Conservation (phyloP, 495 filamentous ascomycete genomes). For the Sordaria brevicollis region DNA sequence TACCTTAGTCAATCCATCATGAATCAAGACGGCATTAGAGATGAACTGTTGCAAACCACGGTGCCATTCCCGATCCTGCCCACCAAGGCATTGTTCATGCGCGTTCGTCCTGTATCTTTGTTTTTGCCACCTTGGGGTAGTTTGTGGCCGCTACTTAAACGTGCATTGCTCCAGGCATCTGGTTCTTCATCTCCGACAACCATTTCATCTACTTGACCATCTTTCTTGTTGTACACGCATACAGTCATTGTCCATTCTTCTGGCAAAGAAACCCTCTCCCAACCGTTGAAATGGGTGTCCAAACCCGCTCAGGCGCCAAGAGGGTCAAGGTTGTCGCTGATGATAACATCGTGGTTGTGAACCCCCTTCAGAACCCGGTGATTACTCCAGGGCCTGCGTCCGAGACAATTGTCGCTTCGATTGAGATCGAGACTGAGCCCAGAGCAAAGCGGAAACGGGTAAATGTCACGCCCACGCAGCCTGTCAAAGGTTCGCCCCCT, state of each 20-base stretch:
- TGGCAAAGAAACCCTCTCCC: not conserved
- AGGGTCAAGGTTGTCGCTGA: not conserved
- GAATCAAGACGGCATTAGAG: not conserved
- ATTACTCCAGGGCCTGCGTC: not conserved
- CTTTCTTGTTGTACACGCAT: not conserved
- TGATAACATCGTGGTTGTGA: not conserved
- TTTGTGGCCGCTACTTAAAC: not conserved
- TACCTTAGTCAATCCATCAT: not conserved
- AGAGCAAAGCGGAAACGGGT: slow-evolving; percentile 2
- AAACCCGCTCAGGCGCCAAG: not conserved
- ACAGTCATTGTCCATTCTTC: not conserved
- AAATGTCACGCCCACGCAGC: slow-evolving; percentile 3
- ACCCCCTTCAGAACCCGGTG: not conserved
- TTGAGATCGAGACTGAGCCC: not conserved
- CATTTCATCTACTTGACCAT: not conserved
- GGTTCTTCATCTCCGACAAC: not conserved
- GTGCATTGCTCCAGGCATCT: not conserved
- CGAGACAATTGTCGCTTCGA: not conserved
- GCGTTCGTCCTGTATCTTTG: not conserved
- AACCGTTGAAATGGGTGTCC: not conserved
- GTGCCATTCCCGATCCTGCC: not conserved
- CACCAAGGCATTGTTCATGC: not conserved
- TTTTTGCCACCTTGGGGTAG: not conserved
- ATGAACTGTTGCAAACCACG: not conserved
- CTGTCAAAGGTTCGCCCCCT: slow-evolving; percentile 21